These are phyloP conservation scores for Penicillium sclerotiorum DNA, from an alignment of 2,329 filamentous ascomycete genomes.

Conservation along the genomic window DNA sequence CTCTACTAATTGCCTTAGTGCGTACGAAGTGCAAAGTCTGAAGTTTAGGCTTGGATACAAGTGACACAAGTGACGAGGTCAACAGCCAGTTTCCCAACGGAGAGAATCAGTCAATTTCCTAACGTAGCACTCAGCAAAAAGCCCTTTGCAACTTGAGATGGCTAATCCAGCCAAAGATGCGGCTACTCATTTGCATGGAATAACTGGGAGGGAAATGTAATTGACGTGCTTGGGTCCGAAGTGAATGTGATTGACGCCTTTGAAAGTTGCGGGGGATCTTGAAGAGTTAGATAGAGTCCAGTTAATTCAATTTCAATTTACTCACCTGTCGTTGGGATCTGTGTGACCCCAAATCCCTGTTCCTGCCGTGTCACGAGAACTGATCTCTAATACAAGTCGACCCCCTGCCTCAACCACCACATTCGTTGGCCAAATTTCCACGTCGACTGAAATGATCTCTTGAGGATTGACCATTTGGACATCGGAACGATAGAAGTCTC, in stretches of 20 bases:
- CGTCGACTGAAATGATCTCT: constrained; percentile 52
- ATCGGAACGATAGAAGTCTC: constrained; percentile 46
- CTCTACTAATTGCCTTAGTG: too few species aligned
- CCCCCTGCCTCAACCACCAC: constrained; percentile 26
- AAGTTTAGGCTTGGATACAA: too few species aligned
- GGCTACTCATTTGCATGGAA: too few species aligned
- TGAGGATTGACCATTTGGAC: constrained; percentile 41
- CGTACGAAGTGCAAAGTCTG: too few species aligned
- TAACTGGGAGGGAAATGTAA: background rate
- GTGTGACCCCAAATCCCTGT: constrained; percentile 2
- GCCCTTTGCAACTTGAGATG: too few species aligned
- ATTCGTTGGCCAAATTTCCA: constrained; percentile 39
- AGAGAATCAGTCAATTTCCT: too few species aligned
- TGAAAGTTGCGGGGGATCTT: background rate
- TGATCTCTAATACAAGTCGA: constrained; percentile 10
- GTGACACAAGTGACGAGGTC: too few species aligned
- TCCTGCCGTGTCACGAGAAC: constrained; percentile 2
- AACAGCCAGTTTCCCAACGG: too few species aligned
- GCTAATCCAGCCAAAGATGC: too few species aligned
- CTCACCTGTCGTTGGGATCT: constrained; percentile 6
- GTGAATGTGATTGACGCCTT: constrained; percentile 3
- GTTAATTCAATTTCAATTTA: too few species aligned
- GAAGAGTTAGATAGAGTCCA: too few species aligned
- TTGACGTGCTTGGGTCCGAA: constrained; percentile 2
- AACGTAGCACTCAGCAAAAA: too few species aligned